Evolutionary conservation across 306 rosid species (phyloP).

Genomic region (Pyrus communis): DNA sequence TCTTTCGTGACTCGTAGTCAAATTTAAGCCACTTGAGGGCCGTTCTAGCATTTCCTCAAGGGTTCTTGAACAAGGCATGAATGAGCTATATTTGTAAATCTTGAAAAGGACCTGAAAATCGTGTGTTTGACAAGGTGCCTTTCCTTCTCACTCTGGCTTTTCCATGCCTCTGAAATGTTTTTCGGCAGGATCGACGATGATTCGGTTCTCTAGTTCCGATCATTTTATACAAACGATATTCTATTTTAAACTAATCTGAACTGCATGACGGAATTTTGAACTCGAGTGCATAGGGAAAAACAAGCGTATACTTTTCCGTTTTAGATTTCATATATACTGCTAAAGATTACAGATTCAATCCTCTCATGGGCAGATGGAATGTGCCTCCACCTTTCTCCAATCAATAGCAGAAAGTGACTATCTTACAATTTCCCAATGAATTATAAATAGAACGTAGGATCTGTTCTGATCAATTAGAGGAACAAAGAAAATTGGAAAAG

Average conservation of each 20-base stretch:
- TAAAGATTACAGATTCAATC: not conserved
- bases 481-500: not conserved
- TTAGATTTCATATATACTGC: not conserved
- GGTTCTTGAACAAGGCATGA: too few species aligned
- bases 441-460: not conserved
- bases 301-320: not conserved
- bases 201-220: too few species aligned
- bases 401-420: not conserved
- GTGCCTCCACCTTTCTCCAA: not conserved
- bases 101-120: too few species aligned
- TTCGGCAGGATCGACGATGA: too few species aligned
- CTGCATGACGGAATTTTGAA: not conserved
- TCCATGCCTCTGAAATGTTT: too few species aligned
- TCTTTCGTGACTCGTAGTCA: not conserved
- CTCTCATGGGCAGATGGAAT: not conserved
- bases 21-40: not conserved
- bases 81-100: too few species aligned
- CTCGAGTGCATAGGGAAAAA: not conserved
- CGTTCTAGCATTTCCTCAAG: not conserved
- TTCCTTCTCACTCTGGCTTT: too few species aligned
- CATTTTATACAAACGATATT: too few species aligned
- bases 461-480: not conserved
- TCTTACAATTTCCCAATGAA: constrained; percentile 23
- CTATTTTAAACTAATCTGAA: too few species aligned
- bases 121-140: too few species aligned